A percentile compares a stretch with the other conserved stretches of the same genome.
These are phyloP conservation scores for Taphrina betulina DNA, from an alignment of 1,139 yeast species.

Conservation along the genomic window DNA sequence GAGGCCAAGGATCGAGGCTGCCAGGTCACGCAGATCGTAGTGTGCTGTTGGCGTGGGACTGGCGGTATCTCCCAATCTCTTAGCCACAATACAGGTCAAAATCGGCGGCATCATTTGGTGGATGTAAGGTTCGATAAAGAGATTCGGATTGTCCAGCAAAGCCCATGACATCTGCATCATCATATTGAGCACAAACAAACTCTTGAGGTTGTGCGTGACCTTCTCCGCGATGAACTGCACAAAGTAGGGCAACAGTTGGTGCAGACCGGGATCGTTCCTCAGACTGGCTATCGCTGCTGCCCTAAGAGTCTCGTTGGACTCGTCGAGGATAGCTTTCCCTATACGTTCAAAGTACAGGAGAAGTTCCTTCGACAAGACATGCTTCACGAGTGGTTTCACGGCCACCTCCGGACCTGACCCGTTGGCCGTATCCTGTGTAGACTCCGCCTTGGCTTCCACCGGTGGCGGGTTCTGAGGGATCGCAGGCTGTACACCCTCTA, in stretches of 20 bases:
- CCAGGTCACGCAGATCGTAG: constrained; percentile 69
- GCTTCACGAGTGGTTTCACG: constrained; percentile 86
- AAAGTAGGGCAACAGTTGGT: constrained; percentile 93
- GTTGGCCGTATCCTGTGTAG: constrained; percentile 46
- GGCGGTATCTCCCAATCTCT: constrained; percentile 53
- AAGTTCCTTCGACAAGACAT: constrained; percentile 88
- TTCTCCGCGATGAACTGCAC: constrained; percentile 96
- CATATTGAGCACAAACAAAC: constrained; percentile 70
- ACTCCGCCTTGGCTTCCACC: constrained; percentile 51
- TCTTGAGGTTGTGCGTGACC: constrained; percentile 80
- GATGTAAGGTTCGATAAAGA: constrained; percentile 87
- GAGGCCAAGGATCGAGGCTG: constrained; percentile 77
- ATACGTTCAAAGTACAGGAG: constrained; percentile 91
- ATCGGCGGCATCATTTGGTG: constrained; percentile 96
- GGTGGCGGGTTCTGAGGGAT: constrained; percentile 95
- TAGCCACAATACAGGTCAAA: constrained; percentile 82
- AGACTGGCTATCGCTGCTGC: constrained; percentile 81
- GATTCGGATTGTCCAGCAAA: constrained; percentile 74
- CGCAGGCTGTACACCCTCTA: constrained; percentile 97
- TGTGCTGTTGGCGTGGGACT: constrained; percentile 41
- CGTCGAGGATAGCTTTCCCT: constrained; percentile 70
- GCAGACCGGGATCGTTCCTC: constrained; percentile 90
- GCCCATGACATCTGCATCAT: constrained; percentile 91
- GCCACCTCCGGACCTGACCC: constrained; percentile 42
- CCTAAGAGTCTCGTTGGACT: constrained; percentile 51